Conservation (phyloP, 1,284 basidiomycete genomes). For the Entoloma clypeatum region DNA sequence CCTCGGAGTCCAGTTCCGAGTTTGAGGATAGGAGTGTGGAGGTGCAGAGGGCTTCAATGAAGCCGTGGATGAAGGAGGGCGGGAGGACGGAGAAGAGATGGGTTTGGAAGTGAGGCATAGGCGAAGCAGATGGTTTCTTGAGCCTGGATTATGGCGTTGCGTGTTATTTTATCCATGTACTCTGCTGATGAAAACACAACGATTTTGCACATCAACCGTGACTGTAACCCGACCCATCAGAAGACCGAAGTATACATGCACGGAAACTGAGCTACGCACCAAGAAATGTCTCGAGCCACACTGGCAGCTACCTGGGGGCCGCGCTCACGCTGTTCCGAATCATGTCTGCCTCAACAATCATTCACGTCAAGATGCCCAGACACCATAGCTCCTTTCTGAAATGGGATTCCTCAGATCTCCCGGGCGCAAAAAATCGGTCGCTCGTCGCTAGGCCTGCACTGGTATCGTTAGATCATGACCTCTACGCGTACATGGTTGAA, state of each 20-base stretch:
- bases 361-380: constrained; percentile 16
- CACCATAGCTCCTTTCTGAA: constrained; percentile 18
- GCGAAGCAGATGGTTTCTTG: constrained; percentile 51
- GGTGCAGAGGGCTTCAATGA: constrained; percentile 61
- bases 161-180: constrained; percentile 42
- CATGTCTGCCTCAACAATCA: constrained; percentile 30
- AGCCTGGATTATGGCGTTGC: constrained; percentile 48
- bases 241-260: constrained; percentile 5
- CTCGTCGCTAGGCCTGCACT: constrained; percentile 59
- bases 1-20: constrained; percentile 24
- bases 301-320: constrained; percentile 59
- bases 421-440: constrained; percentile 55
- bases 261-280: constrained; percentile 37
- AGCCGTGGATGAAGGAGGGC: constrained; percentile 56
- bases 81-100: constrained; percentile 66
- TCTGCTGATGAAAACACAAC: constrained; percentile 52
- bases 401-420: constrained; percentile 40
- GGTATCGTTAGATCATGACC: too few species aligned
- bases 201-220: constrained; percentile 61
- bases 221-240: constrained; percentile 15
- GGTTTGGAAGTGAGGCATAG: constrained; percentile 68
- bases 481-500: neutral
- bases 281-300: constrained; percentile 63
- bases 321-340: constrained; percentile 45
- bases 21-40: constrained; percentile 48